Evolutionary conservation across 331 rosid species (phyloP), one percentile per base, ranked within the genome.

Genomic region (Quercus tomentella): DNA sequence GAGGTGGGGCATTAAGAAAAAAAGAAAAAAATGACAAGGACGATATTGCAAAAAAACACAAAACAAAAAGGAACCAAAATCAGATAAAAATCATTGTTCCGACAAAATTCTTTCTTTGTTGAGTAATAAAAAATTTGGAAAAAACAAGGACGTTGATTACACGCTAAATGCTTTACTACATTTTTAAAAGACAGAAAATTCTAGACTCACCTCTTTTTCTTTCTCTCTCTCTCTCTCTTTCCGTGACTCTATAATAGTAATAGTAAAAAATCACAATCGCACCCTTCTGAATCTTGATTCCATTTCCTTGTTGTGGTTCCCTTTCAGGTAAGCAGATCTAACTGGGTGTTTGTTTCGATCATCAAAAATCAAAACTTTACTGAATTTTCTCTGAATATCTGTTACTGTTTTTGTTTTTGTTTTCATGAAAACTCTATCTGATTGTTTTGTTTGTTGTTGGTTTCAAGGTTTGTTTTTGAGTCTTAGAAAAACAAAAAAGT

Each of bases 61-160:
- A 41, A 41, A 8, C 12, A 41, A 41, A 41, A 41, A 8, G 45
- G 12, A 8, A 41, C 45, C 3, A 9, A 41, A 41, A 8, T 41
- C 45, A 11, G 30, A 5, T 4, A 21, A 65, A 65, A 28, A 6
- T 16, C 7, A n/a, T 16, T 28, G 37, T 63, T 63, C 70, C 70
- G 21, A 35, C 6, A 23, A 26, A n/a, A n/a, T n/a, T n/a, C 9
- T 57, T 7, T 4, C 12, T 33, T 72, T 25, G 54, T 70, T 45
- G 22, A 35, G 26, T 15, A 31, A 31, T 51, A 18, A 72, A 66
- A n/a, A 30, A 72, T 25, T 43, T 2, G 22, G 54, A 28, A 67
- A 30, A 37, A 35, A 35, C 7, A 23, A 5, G 60, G 75, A 43
- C 91, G 92, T 91, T 79, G 21, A 77, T 86, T 77, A 70, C n/a